phyloP scores from a whole-genome alignment of 2,329 filamentous ascomycete genomes.

The Sporothrix curviconia region DNA sequence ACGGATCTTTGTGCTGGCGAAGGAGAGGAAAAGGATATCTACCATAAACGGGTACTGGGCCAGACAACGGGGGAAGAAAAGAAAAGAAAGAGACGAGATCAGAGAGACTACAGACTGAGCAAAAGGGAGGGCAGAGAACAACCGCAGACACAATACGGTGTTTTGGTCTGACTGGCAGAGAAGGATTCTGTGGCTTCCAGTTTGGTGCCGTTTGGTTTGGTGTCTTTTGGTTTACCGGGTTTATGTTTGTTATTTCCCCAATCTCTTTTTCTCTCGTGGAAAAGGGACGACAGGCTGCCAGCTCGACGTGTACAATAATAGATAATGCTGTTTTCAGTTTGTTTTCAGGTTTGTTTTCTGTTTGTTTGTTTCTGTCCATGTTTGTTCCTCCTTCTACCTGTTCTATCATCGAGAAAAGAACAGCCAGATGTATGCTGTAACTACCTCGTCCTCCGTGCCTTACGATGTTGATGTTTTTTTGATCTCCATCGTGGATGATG shows the following conservation, averaged over 20 bases:
- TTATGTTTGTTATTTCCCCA: no score
- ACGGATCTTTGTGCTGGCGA: no score
- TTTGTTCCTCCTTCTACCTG: no score
- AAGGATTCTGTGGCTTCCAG: not conserved
- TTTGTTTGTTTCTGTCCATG: not conserved
- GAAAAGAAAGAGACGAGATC: not conserved
- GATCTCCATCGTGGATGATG: no score
- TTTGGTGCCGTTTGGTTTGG: not conserved
- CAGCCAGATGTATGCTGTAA: not conserved
- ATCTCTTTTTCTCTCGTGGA: not conserved
- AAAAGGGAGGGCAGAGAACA: no score
- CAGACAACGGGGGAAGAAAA: not conserved
- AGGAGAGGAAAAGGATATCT: no score
- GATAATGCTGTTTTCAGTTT: not conserved
- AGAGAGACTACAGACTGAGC: no score
- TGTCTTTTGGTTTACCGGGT: no score
- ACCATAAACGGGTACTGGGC: no score
- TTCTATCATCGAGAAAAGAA: no score
- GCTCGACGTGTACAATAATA: constrained; percentile 4
- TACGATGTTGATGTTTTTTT: no score
- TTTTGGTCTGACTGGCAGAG: not conserved
- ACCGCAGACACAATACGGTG: not conserved
- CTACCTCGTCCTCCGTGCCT: not conserved
- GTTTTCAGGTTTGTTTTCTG: not conserved
- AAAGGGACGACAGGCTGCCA: not conserved